A percentile compares a stretch with the other conserved stretches of the same genome.
Conservation (phyloP, 2,329 filamentous ascomycete species). For the Delphinella strobiligena region DNA sequence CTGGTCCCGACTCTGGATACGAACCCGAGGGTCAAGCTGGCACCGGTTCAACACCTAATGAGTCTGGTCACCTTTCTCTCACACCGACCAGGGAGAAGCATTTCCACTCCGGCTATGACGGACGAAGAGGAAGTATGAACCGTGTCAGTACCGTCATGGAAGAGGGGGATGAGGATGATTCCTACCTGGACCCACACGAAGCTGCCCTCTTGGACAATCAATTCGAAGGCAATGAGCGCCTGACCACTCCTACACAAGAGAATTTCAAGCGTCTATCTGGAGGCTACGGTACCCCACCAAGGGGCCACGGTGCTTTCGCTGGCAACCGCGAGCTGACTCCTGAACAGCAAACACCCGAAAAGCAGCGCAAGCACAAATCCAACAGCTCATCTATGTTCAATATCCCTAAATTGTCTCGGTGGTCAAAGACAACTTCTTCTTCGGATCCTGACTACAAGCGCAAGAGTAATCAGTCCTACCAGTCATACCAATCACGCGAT, state of each 20-base stretch:
- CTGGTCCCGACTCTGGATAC: slow-evolving; percentile 61
- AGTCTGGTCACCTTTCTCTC: slow-evolving; percentile 56
- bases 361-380: slow-evolving; percentile 80
- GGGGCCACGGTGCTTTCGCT: background rate
- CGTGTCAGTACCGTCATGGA: slow-evolving; percentile 86
- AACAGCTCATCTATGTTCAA: slow-evolving; percentile 64
- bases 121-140: slow-evolving; percentile 51
- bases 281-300: slow-evolving; percentile 35
- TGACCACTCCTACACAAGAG: slow-evolving; percentile 51
- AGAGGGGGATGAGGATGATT: slow-evolving; percentile 54
- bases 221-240: slow-evolving; percentile 46
- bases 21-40: slow-evolving; percentile 73
- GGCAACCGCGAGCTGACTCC: slow-evolving; percentile 50
- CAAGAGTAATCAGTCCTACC: slow-evolving; percentile 45
- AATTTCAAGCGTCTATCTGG: slow-evolving; percentile 20
- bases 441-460: slow-evolving; percentile 54
- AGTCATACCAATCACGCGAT: slow-evolving; percentile 30
- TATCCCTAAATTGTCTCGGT: slow-evolving; percentile 79
- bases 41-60: slow-evolving; percentile 60
- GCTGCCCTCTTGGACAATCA: slow-evolving; percentile 37
- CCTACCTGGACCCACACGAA: slow-evolving; percentile 37
- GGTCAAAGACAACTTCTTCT: slow-evolving; percentile 92
- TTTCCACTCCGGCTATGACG: slow-evolving; percentile 39
- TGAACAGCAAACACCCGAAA: slow-evolving; percentile 48
- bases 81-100: slow-evolving; percentile 19